A percentile compares a stretch with the other conserved stretches of the same genome.
phyloP scores from a whole-genome alignment of 495 filamentous ascomycete genomes.

The Penicillium arizonense region DNA sequence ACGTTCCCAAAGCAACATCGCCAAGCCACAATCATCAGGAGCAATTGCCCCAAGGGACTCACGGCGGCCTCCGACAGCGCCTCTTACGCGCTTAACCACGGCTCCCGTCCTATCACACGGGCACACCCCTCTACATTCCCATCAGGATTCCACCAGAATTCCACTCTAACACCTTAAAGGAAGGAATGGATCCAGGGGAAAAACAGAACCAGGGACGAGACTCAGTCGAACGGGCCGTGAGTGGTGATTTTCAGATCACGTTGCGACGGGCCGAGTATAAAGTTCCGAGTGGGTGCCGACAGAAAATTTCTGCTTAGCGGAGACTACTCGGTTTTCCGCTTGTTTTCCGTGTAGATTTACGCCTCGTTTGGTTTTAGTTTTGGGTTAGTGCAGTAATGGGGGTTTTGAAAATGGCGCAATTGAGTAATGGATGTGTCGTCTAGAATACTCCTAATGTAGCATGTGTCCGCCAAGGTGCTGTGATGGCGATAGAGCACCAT shows the following conservation, averaged over 20 bases:
- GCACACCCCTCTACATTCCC: background rate
- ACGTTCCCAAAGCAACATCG: too few relatives aligned
- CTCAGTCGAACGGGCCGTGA: slow-evolving; percentile 1
- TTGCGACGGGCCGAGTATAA: slow-evolving; percentile 25
- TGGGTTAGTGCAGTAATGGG: background rate
- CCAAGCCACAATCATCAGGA: too few relatives aligned
- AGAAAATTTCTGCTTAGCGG: slow-evolving; percentile 27
- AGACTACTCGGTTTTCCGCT: slow-evolving; percentile 1
- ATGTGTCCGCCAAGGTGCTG: too few relatives aligned
- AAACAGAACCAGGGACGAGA: background rate
- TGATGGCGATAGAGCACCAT: too few relatives aligned
- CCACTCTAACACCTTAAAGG: background rate
- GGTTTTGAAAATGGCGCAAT: slow-evolving; percentile 1
- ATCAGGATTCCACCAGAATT: background rate
- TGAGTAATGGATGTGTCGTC: background rate
- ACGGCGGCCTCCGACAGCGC: background rate
- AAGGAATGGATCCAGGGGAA: background rate
- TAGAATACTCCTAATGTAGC: too few relatives aligned
- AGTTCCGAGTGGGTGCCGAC: slow-evolving; percentile 10
- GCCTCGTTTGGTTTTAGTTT: background rate
- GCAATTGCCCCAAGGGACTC: background rate
- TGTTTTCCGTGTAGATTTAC: background rate
- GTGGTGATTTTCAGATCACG: slow-evolving; percentile 19
- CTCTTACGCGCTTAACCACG: too few relatives aligned
- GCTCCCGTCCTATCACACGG: too few relatives aligned